Conservation (phyloP, 306 rosid genomes). For the Prunus mira region DNA sequence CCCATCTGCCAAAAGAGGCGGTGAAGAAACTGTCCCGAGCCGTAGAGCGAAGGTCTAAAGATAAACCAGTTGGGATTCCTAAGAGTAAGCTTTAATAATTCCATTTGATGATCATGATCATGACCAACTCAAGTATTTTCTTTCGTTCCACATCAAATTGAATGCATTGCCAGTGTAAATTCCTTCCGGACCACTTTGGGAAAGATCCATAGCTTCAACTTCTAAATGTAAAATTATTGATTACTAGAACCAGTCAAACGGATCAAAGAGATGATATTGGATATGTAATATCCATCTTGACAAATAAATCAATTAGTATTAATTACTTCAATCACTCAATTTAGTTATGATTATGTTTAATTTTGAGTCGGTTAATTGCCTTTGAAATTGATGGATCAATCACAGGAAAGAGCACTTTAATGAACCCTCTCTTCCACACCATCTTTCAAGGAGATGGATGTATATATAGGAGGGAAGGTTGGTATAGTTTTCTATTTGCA, state of each 20-base stretch:
- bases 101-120: background rate
- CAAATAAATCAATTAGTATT: too few species aligned
- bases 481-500: too few species aligned
- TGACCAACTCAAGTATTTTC: background rate
- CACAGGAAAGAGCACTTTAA: too few species aligned
- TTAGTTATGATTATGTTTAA: too few species aligned
- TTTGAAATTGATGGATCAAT: too few species aligned
- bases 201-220: background rate
- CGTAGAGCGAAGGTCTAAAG: constrained; percentile 18
- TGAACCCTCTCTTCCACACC: too few species aligned
- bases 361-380: too few species aligned
- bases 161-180: background rate
- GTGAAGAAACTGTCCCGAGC: constrained; percentile 19
- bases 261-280: background rate
- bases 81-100: constrained; percentile 13
- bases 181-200: background rate
- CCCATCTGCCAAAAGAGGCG: background rate
- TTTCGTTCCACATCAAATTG: background rate
- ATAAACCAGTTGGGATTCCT: background rate
- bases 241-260: background rate
- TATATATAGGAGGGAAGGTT: too few species aligned
- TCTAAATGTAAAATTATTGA: background rate
- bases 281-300: background rate
- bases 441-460: too few species aligned
- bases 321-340: too few species aligned